Evolutionary conservation across 73 alveolate species (phyloP).

Genomic region (Paramecium caudatum): DNA sequence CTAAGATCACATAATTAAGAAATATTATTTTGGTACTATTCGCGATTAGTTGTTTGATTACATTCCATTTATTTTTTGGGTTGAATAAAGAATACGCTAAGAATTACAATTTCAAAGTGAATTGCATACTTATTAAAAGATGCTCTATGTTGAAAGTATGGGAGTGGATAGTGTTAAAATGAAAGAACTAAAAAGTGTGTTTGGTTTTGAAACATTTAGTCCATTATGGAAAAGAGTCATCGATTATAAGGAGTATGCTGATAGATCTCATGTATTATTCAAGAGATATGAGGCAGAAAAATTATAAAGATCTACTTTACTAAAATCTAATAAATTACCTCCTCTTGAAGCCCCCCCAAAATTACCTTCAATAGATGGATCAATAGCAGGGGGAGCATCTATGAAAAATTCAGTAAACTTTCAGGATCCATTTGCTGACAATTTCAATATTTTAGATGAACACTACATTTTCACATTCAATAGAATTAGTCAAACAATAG

Average conservation of each 20-base stretch:
- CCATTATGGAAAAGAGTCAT: slow-evolving; percentile 1
- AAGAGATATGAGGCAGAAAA: slow-evolving; percentile 4
- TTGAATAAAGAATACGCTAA: slow-evolving; percentile 42
- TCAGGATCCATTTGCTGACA: no score
- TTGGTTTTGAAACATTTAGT: slow-evolving; percentile 14
- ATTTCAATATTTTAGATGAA: not conserved
- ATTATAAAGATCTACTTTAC: not conserved
- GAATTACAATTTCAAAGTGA: slow-evolving; percentile 42
- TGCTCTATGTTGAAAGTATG: slow-evolving; percentile 11
- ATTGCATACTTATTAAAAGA: not conserved
- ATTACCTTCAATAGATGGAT: no score
- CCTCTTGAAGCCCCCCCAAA: not conserved
- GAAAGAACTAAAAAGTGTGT: not conserved
- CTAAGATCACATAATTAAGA: slow-evolving; percentile 1
- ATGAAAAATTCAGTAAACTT: no score
- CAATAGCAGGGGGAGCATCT: no score
- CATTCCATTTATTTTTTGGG: slow-evolving; percentile 65
- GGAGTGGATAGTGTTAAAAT: slow-evolving; percentile 58
- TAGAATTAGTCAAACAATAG: not conserved
- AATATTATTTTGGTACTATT: not conserved
- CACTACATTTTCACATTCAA: not conserved
- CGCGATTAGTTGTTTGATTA: slow-evolving; percentile 28
- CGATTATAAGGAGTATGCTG: slow-evolving; percentile 27
- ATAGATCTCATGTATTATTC: not conserved
- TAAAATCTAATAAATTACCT: not conserved